These are phyloP conservation scores for Phytopythium sindhum DNA, from an alignment of 352 stramenopile genomes.

Conservation along the genomic window DNA sequence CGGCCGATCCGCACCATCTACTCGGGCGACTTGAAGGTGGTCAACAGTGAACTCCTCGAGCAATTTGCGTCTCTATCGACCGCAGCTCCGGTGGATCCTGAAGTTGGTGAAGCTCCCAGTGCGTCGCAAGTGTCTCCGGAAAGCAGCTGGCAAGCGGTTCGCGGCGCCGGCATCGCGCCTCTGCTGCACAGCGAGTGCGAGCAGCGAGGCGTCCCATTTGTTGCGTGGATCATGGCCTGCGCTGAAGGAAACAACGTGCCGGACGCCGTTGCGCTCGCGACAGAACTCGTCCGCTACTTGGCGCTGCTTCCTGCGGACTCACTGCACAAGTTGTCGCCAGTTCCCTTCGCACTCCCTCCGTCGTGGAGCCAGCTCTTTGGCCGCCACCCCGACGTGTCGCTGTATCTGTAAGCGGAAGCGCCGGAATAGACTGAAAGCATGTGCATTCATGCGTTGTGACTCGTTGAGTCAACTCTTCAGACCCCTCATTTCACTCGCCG, in stretches of 20 bases:
- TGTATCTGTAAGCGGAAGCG: constrained; percentile 46
- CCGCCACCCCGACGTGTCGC: constrained; percentile 42
- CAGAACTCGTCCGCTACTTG: constrained; percentile 48
- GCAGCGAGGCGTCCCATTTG: constrained; percentile 31
- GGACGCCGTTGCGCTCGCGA: constrained; percentile 53
- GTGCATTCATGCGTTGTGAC: background rate
- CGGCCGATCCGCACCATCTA: constrained; percentile 58
- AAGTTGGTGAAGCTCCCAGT: background rate
- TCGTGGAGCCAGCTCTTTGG: constrained; percentile 72
- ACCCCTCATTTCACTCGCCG: background rate
- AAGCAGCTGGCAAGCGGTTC: constrained; percentile 37
- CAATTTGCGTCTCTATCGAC: constrained; percentile 35
- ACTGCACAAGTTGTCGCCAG: constrained; percentile 7
- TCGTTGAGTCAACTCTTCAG: background rate
- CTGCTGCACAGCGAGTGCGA: constrained; percentile 42
- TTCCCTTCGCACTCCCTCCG: constrained; percentile 46
- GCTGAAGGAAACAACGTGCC: constrained; percentile 81
- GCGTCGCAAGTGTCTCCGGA: background rate
- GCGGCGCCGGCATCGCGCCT: constrained; percentile 56
- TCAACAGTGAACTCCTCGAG: constrained; percentile 33
- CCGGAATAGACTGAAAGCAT: background rate
- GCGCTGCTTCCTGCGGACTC: constrained; percentile 6
- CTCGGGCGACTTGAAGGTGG: constrained; percentile 23
- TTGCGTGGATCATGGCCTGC: constrained; percentile 66
- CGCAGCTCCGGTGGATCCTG: background rate